phyloP scores from a whole-genome alignment of 805 yeast genomes.

The Metschnikowia amazonensis region DNA sequence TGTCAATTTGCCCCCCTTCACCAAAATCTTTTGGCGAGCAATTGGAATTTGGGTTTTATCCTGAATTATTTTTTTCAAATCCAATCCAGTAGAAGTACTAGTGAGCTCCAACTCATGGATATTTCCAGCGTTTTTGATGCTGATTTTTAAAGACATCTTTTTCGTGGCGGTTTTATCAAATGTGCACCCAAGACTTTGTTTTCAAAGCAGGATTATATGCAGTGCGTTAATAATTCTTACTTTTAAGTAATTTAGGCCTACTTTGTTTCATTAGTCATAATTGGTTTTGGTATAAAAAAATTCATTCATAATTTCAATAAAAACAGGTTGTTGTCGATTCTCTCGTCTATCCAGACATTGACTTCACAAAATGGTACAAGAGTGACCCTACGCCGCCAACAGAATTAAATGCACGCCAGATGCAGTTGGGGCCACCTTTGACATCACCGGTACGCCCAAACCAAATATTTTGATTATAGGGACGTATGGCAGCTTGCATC shows the following conservation, averaged over 20 bases:
- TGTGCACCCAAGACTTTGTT: background rate
- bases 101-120: slow-evolving; percentile 43
- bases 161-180: background rate
- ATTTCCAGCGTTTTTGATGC: slow-evolving; percentile 43
- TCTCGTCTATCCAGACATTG: slow-evolving; percentile 4
- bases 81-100: slow-evolving; percentile 52
- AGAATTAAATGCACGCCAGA: slow-evolving; percentile 32
- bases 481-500: slow-evolving; percentile 25
- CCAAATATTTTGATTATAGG: slow-evolving; percentile 35
- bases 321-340: too few relatives aligned
- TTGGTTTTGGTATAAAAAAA: background rate
- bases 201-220: background rate
- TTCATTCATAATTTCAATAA: background rate
- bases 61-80: slow-evolving; percentile 65
- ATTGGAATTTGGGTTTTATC: slow-evolving; percentile 79
- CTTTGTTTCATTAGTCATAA: background rate
- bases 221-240: background rate
- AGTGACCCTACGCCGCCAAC: slow-evolving; percentile 30
- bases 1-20: slow-evolving; percentile 82
- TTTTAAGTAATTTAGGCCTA: background rate
- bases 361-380: slow-evolving; percentile 16
- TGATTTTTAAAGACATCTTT: slow-evolving; percentile 16
- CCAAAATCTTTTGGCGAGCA: slow-evolving; percentile 83
- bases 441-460: slow-evolving; percentile 38
- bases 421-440: slow-evolving; percentile 29